phyloP scores from a whole-genome alignment of 768 basidiomycete species.

The Auriscalpium microsporum region DNA sequence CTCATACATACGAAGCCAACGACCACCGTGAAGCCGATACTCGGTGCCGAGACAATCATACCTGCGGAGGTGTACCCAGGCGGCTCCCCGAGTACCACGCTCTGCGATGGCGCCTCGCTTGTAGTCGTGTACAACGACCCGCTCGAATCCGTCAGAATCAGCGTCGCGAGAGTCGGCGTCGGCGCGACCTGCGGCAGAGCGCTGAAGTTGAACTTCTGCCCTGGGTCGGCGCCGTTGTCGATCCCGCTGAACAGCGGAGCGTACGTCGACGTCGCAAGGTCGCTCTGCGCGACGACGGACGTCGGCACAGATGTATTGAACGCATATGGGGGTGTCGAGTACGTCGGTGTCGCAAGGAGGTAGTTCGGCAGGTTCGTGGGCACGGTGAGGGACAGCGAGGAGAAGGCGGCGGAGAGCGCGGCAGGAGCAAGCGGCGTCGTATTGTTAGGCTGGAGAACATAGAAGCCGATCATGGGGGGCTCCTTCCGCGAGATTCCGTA shows the following conservation, averaged over 20 bases:
- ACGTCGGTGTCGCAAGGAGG: slow-evolving; percentile 54
- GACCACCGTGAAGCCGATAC: no score
- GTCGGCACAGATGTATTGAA: slow-evolving; percentile 58
- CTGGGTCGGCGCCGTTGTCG: slow-evolving; percentile 17
- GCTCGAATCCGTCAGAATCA: slow-evolving; percentile 46
- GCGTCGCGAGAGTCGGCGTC: slow-evolving; percentile 41
- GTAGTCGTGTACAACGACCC: slow-evolving; percentile 48
- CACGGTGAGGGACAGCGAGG: slow-evolving; percentile 55
- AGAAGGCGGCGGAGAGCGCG: slow-evolving; percentile 42
- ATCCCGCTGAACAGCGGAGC: slow-evolving; percentile 36
- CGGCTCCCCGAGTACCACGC: slow-evolving; percentile 53
- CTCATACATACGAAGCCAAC: not conserved
- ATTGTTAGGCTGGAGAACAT: slow-evolving; percentile 39
- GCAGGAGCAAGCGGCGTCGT: slow-evolving; percentile 30
- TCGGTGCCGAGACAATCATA: no score
- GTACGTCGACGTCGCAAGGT: slow-evolving; percentile 69
- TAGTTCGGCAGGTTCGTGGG: slow-evolving; percentile 67
- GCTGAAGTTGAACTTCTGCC: slow-evolving; percentile 35
- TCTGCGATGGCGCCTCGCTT: slow-evolving; percentile 36
- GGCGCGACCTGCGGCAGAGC: slow-evolving; percentile 51
- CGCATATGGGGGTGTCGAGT: slow-evolving; percentile 53
- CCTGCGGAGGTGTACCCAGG: slow-evolving; percentile 33
- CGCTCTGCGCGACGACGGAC: slow-evolving; percentile 39
- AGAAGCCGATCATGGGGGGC: slow-evolving; percentile 72
- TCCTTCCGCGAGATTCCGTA: slow-evolving; percentile 70